These are phyloP conservation scores for Kwoniella bestiolae DNA, from an alignment of 768 basidiomycete genomes.

Conservation along the genomic window DNA sequence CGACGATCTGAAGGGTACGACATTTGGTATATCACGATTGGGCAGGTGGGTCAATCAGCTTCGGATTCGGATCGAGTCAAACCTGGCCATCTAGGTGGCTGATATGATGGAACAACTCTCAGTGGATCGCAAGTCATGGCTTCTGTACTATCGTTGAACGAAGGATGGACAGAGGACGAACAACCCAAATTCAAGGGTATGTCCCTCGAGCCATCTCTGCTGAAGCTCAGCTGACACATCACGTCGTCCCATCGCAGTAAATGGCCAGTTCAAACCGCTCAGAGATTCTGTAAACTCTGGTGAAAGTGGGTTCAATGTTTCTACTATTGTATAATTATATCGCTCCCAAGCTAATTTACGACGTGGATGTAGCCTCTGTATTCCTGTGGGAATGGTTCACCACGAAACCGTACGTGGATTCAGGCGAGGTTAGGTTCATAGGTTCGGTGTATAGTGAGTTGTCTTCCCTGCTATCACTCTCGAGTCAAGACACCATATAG, in stretches of 20 bases:
- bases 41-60: slow-evolving; percentile 72
- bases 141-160: slow-evolving; percentile 86
- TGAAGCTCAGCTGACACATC: neutral
- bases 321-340: too few species aligned
- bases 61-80: neutral
- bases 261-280: slow-evolving; percentile 61
- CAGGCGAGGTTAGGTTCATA: slow-evolving; percentile 80
- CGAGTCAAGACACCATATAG: too few species aligned
- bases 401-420: slow-evolving; percentile 77
- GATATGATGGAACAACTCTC: neutral
- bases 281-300: slow-evolving; percentile 86
- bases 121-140: slow-evolving; percentile 68
- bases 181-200: slow-evolving; percentile 68
- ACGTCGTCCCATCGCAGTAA: slow-evolving; percentile 36
- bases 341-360: slow-evolving; percentile 4
- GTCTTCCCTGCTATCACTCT: too few species aligned
- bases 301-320: slow-evolving; percentile 62
- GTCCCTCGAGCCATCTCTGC: slow-evolving; percentile 17
- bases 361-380: slow-evolving; percentile 24
- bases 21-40: slow-evolving; percentile 82
- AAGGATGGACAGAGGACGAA: slow-evolving; percentile 70
- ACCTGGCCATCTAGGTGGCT: neutral
- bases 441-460: slow-evolving; percentile 60
- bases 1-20: slow-evolving; percentile 74
- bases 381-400: slow-evolving; percentile 65